Evolutionary conservation across 139 green algal genomes (phyloP).

Genomic region (Trebouxia sp.): DNA sequence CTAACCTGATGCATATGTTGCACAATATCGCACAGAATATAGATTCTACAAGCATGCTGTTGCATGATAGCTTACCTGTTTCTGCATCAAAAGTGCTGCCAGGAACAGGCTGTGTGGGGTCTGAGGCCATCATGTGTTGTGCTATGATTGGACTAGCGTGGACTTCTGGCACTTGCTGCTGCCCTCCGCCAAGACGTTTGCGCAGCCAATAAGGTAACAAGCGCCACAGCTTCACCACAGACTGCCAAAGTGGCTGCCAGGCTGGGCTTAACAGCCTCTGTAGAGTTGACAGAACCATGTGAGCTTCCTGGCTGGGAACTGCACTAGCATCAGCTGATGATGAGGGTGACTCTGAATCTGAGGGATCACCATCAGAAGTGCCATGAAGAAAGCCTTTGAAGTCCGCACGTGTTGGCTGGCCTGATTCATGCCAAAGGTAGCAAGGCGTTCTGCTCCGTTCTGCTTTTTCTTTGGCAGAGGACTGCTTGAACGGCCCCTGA

Average conservation of each 20-base stretch:
- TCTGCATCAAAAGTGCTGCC: background rate
- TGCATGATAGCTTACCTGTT: slow-evolving; percentile 12
- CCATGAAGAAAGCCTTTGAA: background rate
- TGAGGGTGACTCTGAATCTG: background rate
- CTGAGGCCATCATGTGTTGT: background rate
- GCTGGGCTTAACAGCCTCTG: too few relatives aligned
- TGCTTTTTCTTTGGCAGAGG: background rate
- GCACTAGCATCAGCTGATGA: background rate
- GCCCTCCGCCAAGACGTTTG: background rate
- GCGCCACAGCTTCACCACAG: background rate
- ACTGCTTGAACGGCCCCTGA: background rate
- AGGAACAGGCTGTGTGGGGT: background rate
- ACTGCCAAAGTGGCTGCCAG: background rate
- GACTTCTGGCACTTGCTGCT: background rate
- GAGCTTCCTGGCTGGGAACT: background rate
- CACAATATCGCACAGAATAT: background rate
- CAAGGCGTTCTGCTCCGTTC: background rate
- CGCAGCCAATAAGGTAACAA: slow-evolving; percentile 18
- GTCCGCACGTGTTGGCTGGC: background rate
- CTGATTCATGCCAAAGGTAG: slow-evolving; percentile 15
- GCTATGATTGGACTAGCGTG: background rate
- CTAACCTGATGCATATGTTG: background rate
- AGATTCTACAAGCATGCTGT: too few relatives aligned
- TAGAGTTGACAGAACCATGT: too few relatives aligned
- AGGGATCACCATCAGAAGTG: background rate